Evolutionary conservation across 805 yeast species (phyloP), one percentile per base, ranked within the genome.

Genomic region (Spathaspora hagerdaliae): DNA sequence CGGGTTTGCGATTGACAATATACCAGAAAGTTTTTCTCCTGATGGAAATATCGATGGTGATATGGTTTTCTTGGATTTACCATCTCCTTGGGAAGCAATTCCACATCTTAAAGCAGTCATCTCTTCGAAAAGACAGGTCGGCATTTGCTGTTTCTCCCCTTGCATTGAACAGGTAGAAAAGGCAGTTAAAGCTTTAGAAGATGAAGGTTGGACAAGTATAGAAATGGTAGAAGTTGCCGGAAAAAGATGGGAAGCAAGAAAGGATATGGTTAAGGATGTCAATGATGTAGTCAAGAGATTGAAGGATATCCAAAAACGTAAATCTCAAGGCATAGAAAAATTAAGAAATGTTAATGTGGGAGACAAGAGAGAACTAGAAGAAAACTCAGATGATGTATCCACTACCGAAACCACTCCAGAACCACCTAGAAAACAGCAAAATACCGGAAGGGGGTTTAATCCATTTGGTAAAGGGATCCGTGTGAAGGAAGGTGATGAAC

Each of bases 21-120:
- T 69, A 1, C 70, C 71, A 6, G 55, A 43, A 14, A 35, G 48
- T 2, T 60, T 63, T 42, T 9, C 12, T 29, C 12, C 12, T 9
- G 32, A 29, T 29, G 32, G 32, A 3, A 56, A 55, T 0, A 53
- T 85, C n/a, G 65, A 75, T 36, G 96, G 90, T 0, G 83, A 83
- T 46, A 82, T 84, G 2, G 79, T 94, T 0, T 94, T 94, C 58
- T 73, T 94, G 51, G 99, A 94, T 61, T 74, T 94, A 40, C 99
- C 99, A 3, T 83, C 96, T 5, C 99, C 99, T 7, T 92, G 98
- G 97, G 82, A 81, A 33, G 99, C 99, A 6, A 85, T 94, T 43
- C 88, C 89, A 6, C 84, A 85, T 63, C 66, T 92, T 39, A 67
- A 73, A 10, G 54, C 58, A 31, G 95, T 86, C 1, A 74, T 87